Conservation (phyloP, 169 alveolate genomes). For the Plasmodium cynomolgi region DNA sequence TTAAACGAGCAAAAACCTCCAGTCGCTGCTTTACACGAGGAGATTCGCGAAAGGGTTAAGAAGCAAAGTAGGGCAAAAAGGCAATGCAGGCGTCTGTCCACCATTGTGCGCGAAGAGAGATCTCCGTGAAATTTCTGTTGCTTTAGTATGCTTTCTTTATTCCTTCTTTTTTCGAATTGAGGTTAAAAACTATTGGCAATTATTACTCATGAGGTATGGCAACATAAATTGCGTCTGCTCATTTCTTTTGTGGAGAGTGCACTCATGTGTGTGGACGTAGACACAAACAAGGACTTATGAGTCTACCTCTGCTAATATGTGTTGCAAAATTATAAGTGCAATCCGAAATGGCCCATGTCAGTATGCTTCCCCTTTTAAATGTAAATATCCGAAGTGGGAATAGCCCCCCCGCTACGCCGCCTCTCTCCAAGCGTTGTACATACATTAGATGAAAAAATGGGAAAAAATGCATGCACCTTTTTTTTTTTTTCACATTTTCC, state of each 20-base stretch:
- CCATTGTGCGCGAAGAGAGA: background rate
- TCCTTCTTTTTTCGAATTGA: background rate
- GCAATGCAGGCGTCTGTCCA: background rate
- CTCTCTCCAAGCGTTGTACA: conserved; percentile 3
- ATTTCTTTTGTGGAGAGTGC: background rate
- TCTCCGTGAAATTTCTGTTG: background rate
- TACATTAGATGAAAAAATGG: background rate
- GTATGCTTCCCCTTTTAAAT: background rate
- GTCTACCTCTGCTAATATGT: background rate
- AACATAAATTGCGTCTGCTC: background rate
- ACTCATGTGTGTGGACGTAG: background rate
- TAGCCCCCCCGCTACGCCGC: background rate
- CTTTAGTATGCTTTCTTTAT: background rate
- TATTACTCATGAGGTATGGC: background rate
- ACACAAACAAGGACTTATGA: background rate
- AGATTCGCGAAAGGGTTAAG: background rate
- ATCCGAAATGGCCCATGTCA: background rate
- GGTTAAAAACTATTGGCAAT: background rate
- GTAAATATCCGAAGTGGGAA: background rate
- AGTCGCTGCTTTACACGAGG: background rate
- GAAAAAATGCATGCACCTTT: background rate
- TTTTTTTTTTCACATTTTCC: conserved; percentile 3
- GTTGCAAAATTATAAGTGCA: background rate
- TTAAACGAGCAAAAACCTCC: conserved; percentile 34
- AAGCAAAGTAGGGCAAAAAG: conserved; percentile 10